Base-by-base conservation (phyloP, 2,329 filamentous ascomycete genomes). In the Ampelomyces quisqualis region DNA sequence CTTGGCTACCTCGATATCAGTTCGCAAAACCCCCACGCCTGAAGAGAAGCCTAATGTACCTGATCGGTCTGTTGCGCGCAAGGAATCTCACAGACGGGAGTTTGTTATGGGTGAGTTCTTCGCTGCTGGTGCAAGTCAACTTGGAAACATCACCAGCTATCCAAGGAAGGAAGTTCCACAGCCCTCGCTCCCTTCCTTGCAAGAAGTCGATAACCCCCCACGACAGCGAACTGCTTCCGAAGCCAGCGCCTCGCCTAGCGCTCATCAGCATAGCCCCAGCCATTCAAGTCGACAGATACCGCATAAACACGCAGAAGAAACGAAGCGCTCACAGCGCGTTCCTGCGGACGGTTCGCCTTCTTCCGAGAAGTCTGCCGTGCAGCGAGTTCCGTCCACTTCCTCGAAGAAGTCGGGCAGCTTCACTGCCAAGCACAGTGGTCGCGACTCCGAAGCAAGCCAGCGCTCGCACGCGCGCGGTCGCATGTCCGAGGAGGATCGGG, bases 401-500 rank as follows among this genome's bases (percentile, higher is more conserved):
- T 63, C 60, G 5, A 51, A 51, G 26, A 60, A 48, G 32, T 64
- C 62, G n/a, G 57, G 54, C 5, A 58, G 55, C 4, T 60, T 64
- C 4, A 61, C 61, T 11, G 54, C 62, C 27, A 47, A 62, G 7
- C 60, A 69, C n/a, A 60, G 49, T 22, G 55, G 53, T 19, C 61
- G 62, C 18, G 60, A 66, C 23, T 70, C 67, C 0, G 57, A 63
- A 18, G 49, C 53, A 3, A 69, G 65, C 40, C 52, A 57, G 15
- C 53, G 61, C 10, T 55, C 62, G 7, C 55, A 61, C 8, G 51
- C 50, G 7, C 63, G 57, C 32, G 53, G 49, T 10, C 61, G 65
- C 28, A 58, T 67, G 58, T 68, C 67, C 8, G 63, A 68, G 34
- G 68, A 70, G 43, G 66, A 68, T 40, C 57, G 65, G 10, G 53